phyloP scores from a whole-genome alignment of 208 protist species.

The Acanthamoeba sp. region DNA sequence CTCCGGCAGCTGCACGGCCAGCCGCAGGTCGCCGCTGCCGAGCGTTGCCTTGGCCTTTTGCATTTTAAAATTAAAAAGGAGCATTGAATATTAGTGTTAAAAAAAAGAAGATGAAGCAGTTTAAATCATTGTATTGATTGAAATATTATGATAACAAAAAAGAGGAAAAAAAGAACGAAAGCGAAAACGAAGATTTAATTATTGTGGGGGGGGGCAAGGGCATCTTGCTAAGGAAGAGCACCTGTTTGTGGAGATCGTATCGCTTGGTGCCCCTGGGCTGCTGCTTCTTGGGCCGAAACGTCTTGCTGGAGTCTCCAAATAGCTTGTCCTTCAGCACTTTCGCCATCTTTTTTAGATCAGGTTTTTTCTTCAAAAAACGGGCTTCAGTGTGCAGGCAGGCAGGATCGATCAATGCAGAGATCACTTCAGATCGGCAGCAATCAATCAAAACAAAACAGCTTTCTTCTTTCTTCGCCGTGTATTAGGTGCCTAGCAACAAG shows the following conservation, averaged over 20 bases:
- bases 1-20: slow-evolving; percentile 95
- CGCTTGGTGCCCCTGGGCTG: slow-evolving; percentile 96
- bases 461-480: too few species aligned
- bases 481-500: too few species aligned
- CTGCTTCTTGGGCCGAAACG: slow-evolving; percentile 96
- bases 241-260: slow-evolving; percentile 95
- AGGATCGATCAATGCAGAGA: background rate
- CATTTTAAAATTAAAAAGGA: background rate
- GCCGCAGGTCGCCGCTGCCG: slow-evolving; percentile 94
- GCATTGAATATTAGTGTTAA: background rate
- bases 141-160: background rate
- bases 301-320: slow-evolving; percentile 93
- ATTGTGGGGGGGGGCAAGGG: too few species aligned
- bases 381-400: too few species aligned
- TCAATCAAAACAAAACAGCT: background rate
- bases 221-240: too few species aligned
- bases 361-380: background rate
- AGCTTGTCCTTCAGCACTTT: slow-evolving; percentile 61
- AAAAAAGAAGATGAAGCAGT: background rate
- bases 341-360: background rate
- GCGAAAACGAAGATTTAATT: too few species aligned
- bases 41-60: slow-evolving; percentile 86
- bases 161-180: too few species aligned
- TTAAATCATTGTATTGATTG: background rate
- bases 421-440: background rate